Base-by-base conservation (phyloP, 2,329 filamentous ascomycete genomes). In the Raffaelea ambrosiae region DNA sequence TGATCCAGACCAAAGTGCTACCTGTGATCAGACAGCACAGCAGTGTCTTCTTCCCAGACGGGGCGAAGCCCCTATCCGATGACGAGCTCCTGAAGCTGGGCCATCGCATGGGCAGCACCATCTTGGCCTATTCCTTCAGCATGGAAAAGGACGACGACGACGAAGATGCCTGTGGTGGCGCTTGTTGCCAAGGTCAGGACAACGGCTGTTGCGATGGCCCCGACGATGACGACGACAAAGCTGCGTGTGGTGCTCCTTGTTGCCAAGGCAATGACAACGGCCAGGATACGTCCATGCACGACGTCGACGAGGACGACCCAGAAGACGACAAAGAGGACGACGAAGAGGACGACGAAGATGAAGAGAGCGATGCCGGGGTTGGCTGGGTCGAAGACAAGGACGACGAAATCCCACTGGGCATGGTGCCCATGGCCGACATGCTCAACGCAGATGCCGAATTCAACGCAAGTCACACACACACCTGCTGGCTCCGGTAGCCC, bases 391-490 rank as follows among this genome's bases (percentile, higher is more conserved):
- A 83, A 48, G 81, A 85, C 48, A 72, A 73, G 44, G 72, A 82
- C 3, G 71, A 70, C 9, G 71, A 71, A 53, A 67, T 70, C 1
- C 66, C 75, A 61, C 87, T 95, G 66, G 89, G 86, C 46, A 93
- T 95, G 87, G 85, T 95, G 0, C 88, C 89, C 1, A 77, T 96
- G 70, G 89, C 89, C 1, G 90, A 95, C 61, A 83, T 95, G 59
- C 73, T 96, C 29, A 95, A 95, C 58, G 88, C 89, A 0, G 87
- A 95, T 61, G 88, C 86, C 4, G 81, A 88, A 54, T 93, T 93
- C 63, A 95, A 95, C 56, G 85, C 84, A 68, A 72, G 47, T n/a
- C n/a, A n/a, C n/a, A n/a, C n/a, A n/a, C n/a, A n/a, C n/a, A n/a
- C n/a, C n/a, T n/a, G n/a, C n/a, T n/a, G n/a, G n/a, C n/a, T n/a